phyloP scores from a whole-genome alignment of 192 early-diverging fungal species.

The Jimgerdemannia lactiflua region DNA sequence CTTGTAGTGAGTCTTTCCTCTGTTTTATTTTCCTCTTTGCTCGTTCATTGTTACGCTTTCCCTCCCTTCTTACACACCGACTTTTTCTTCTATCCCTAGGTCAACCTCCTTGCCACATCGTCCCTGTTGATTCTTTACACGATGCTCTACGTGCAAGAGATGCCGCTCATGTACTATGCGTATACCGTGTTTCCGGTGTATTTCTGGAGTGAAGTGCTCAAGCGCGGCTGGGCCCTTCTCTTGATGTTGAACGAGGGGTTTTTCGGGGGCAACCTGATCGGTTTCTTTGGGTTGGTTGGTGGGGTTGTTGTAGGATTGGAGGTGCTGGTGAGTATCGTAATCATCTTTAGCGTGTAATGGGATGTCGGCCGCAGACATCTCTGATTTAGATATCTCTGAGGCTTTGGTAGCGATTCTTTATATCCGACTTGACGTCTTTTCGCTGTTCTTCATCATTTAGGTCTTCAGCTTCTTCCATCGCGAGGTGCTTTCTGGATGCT shows the following conservation, averaged over 20 bases:
- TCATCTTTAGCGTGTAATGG: background rate
- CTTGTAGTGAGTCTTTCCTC: background rate
- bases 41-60: slow-evolving; percentile 14
- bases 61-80: background rate
- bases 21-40: background rate
- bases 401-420: no score
- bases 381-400: no score
- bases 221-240: slow-evolving; percentile 29
- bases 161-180: slow-evolving; percentile 83
- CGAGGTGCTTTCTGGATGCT: slow-evolving; percentile 55
- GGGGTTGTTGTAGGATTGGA: slow-evolving; percentile 72
- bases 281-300: slow-evolving; percentile 29
- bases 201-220: slow-evolving; percentile 73
- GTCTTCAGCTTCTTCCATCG: slow-evolving; percentile 89
- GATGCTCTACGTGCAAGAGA: slow-evolving; percentile 73
- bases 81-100: slow-evolving; percentile 1
- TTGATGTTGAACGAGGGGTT: slow-evolving; percentile 18
- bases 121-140: slow-evolving; percentile 24
- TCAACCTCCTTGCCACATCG: slow-evolving; percentile 37
- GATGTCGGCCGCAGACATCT: no score
- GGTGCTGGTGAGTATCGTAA: slow-evolving; percentile 58
- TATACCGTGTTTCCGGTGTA: slow-evolving; percentile 84
- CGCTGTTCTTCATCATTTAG: slow-evolving; percentile 26
- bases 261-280: slow-evolving; percentile 19
- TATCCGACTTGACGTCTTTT: background rate